Percentiles rank a stretch among this genome's conserved stretches.
Evolutionary conservation across 805 yeast genomes (phyloP).

Genomic region (Cephaloascus fragrans): DNA sequence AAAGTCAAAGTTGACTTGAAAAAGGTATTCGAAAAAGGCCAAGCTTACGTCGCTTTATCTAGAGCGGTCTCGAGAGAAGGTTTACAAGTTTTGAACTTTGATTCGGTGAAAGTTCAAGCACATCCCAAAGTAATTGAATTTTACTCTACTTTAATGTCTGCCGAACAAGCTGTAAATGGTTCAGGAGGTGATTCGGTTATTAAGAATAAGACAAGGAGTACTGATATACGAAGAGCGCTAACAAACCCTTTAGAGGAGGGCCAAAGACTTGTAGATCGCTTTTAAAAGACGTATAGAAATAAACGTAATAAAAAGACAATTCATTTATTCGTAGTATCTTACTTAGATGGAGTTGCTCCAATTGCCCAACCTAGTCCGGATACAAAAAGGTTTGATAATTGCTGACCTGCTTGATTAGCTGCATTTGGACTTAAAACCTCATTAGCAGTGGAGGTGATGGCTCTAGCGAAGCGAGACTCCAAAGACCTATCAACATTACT

Average conservation of each 20-base stretch:
- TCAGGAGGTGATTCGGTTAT: too few relatives aligned
- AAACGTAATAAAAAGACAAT: too few relatives aligned
- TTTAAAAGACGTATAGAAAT: too few relatives aligned
- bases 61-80: constrained; percentile 83
- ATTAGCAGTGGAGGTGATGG: constrained; percentile 10
- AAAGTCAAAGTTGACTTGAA: constrained; percentile 69
- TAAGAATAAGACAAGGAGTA: too few relatives aligned
- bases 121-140: constrained; percentile 65
- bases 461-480: constrained; percentile 11
- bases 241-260: too few relatives aligned
- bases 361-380: constrained; percentile 58
- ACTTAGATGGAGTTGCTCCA: constrained; percentile 29
- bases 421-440: constrained; percentile 11
- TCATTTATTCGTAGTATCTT: too few relatives aligned
- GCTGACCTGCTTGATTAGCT: constrained; percentile 30
- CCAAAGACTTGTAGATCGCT: too few relatives aligned
- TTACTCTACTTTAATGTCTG: constrained; percentile 40
- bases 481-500: constrained; percentile 1
- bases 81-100: constrained; percentile 70
- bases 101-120: constrained; percentile 51
- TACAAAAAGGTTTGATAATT: constrained; percentile 38
- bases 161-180: constrained; percentile 21
- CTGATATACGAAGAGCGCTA: too few relatives aligned
- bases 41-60: constrained; percentile 91
- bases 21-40: constrained; percentile 81